Base-by-base conservation (phyloP, 2,329 filamentous ascomycete species). In the Chrysoporthe cubensis region DNA sequence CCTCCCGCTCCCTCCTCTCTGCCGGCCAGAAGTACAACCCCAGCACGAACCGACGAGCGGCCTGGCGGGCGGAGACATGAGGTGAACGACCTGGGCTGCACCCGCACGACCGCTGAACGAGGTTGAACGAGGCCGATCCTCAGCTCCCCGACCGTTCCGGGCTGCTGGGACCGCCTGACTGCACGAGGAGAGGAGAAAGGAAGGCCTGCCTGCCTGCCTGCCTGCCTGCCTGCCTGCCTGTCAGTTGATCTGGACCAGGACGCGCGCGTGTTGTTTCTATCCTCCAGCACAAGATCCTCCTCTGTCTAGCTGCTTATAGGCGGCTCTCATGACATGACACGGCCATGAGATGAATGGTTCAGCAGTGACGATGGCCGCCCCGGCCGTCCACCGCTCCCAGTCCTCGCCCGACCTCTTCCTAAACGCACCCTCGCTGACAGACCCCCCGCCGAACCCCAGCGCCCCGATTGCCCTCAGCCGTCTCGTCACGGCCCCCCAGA, bases 311-410 rank as follows among this genome's bases (percentile, higher is more conserved):
- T 65, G 68, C 58, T 60, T 69, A 57, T 34, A 58, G 62, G 62
- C 68, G 64, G 62, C 62, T 67, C 57, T 46, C 40, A 65, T 64
- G 60, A 70, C 64, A 65, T 66, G 70, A 76, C 75, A 66, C 66
- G 70, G 76, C 75, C 76, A 81, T 82, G 81, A 79, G 75, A 83
- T 82, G 81, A 80, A 75, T 75, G 78, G 77, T 67, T 74, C 78
- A 71, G 78, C 76, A 71, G 72, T 79, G 75, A 76, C 79, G 75
- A 78, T 79, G 77, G 76, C 79, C 71, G 76, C 79, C 73, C 76
- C 79, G 75, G 76, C 80, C 75, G 76, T 78, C 72, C 75, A 74
- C 66, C 73, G 73, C 71, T 77, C 78, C 67, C 77, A 78, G 72
- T 76, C 80, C 48, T 73, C 75, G 32, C 73, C 76, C 57, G 73